Evolutionary conservation across 345 rosid genomes (phyloP).

Genomic region (Arabis alpina): DNA sequence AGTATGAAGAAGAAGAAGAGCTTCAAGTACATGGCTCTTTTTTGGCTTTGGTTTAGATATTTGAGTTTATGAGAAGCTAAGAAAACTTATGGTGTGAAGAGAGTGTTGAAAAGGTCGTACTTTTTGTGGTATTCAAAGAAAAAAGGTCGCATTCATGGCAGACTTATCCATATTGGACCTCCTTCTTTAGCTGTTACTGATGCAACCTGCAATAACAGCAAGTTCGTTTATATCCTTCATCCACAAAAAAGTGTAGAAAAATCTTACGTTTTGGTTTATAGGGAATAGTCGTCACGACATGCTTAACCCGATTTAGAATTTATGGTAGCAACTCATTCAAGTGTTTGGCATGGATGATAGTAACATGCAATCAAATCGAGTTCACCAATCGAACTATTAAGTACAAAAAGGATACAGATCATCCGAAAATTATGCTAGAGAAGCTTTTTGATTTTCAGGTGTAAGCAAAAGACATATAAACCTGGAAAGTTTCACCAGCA

Average conservation of each 20-base stretch:
- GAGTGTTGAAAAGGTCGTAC: background rate
- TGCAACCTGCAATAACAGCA: too few relatives aligned
- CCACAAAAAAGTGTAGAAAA: too few relatives aligned
- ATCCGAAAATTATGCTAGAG: background rate
- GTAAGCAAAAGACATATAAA: slow-evolving; percentile 7
- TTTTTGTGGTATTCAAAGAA: too few relatives aligned
- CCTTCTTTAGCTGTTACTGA: too few relatives aligned
- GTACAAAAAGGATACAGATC: too few relatives aligned
- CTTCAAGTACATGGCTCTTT: slow-evolving; percentile 8
- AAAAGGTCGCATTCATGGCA: too few relatives aligned
- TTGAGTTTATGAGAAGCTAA: background rate
- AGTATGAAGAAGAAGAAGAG: slow-evolving; percentile 1
- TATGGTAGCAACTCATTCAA: too few relatives aligned
- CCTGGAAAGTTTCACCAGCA: slow-evolving; percentile 15
- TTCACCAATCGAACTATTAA: too few relatives aligned
- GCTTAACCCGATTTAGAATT: too few relatives aligned
- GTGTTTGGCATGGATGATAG: background rate
- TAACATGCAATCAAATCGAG: background rate
- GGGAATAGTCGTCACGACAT: background rate
- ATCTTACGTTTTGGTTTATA: too few relatives aligned
- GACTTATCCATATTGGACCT: too few relatives aligned
- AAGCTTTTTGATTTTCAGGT: background rate
- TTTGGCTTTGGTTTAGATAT: slow-evolving; percentile 1
- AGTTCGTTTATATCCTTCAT: too few relatives aligned
- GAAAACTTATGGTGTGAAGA: background rate